Conservation (phyloP, 306 rosid genomes). For the Sicyos edulis region DNA sequence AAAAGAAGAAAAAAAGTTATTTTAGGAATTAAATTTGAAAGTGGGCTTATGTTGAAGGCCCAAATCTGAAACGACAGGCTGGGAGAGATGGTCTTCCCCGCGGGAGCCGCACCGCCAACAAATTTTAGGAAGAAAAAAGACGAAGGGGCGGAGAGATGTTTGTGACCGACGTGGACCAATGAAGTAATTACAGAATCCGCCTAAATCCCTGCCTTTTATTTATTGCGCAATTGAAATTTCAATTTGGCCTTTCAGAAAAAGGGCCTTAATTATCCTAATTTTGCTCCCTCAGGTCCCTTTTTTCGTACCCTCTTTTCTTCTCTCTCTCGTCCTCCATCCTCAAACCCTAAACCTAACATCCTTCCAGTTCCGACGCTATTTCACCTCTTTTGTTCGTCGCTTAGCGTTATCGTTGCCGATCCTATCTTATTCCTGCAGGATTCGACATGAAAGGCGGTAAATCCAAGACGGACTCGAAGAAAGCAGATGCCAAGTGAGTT, state of each 20-base stretch:
- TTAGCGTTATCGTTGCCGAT: conserved; percentile 18
- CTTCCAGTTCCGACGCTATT: not conserved
- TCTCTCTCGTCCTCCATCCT: not conserved
- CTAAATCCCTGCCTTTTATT: too few species aligned
- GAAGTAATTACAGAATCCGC: too few species aligned
- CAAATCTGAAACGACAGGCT: not conserved
- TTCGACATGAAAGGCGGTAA: conserved; percentile 70
- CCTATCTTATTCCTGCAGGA: conserved; percentile 36
- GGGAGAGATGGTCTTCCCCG: not conserved
- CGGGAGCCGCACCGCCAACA: conserved; percentile 10
- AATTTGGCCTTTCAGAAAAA: too few species aligned
- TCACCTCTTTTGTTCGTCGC: not conserved
- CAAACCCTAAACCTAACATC: conserved; percentile 36
- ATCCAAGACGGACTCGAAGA: conserved; percentile 57
- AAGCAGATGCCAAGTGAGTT: conserved; percentile 61
- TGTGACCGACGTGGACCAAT: too few species aligned
- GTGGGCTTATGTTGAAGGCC: not conserved
- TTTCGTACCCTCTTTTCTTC: too few species aligned
- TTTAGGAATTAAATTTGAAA: too few species aligned
- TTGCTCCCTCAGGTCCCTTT: too few species aligned
- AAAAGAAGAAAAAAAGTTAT: too few species aligned
- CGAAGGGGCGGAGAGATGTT: conserved; percentile 9
- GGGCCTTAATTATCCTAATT: too few species aligned
- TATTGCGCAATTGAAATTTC: too few species aligned
- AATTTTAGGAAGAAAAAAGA: conserved; percentile 15